phyloP scores from a whole-genome alignment of 345 rosid genomes.

The Camelina neglecta region DNA sequence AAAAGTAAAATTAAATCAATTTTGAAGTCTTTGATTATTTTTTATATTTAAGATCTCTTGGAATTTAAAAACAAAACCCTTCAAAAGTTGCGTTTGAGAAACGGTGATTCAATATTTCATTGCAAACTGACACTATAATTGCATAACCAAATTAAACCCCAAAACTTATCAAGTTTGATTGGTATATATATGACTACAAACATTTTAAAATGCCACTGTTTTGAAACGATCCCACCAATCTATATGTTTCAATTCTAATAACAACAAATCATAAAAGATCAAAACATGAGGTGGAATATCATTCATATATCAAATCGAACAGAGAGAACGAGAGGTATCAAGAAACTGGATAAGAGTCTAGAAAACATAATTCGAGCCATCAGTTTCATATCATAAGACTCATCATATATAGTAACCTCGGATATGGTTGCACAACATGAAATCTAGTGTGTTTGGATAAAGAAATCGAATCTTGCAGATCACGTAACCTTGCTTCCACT shows the following conservation, averaged over 20 bases:
- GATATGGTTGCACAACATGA: conserved; percentile 1
- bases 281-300: not conserved
- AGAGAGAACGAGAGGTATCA: not conserved
- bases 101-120: too few species aligned
- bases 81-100: too few species aligned
- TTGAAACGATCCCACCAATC: not conserved
- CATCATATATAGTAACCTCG: conserved; percentile 10
- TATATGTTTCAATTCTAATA: not conserved
- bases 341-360: not conserved
- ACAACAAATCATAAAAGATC: not conserved
- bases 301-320: not conserved
- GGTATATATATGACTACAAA: too few species aligned
- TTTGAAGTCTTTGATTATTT: not conserved
- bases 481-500: conserved; percentile 27
- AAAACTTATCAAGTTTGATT: too few species aligned
- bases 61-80: too few species aligned
- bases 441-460: not conserved
- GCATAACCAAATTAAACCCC: too few species aligned
- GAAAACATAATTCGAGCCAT: not conserved
- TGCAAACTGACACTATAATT: too few species aligned
- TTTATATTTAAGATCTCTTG: too few species aligned
- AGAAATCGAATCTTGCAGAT: conserved; percentile 24
- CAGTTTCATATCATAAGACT: not conserved
- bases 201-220: not conserved
- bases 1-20: not conserved